Conservation (phyloP, 371 early-diverging fungal genomes). For the Zychaea mexicana region DNA sequence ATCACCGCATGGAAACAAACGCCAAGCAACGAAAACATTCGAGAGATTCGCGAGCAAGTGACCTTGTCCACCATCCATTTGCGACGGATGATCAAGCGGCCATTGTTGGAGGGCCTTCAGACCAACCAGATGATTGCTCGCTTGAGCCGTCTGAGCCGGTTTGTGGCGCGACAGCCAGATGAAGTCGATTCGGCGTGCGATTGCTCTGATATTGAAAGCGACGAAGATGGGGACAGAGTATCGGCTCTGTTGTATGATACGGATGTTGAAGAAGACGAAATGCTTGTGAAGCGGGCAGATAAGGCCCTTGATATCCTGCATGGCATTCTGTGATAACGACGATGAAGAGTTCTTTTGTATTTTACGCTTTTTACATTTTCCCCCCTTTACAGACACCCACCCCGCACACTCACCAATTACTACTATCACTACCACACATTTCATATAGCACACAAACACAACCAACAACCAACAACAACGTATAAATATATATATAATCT, state of each 20-base stretch:
- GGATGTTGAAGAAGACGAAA: slow-evolving; percentile 12
- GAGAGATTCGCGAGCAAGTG: slow-evolving; percentile 19
- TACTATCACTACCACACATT: too few relatives aligned
- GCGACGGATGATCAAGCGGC: slow-evolving; percentile 35
- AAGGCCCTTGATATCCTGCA: slow-evolving; percentile 40
- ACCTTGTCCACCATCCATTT: slow-evolving; percentile 17
- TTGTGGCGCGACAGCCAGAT: slow-evolving; percentile 26
- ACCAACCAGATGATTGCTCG: slow-evolving; percentile 29
- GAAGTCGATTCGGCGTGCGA: slow-evolving; percentile 39
- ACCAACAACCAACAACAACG: too few relatives aligned
- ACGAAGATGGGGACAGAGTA: slow-evolving; percentile 4
- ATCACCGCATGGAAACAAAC: slow-evolving; percentile 24
- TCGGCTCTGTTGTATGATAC: slow-evolving; percentile 2
- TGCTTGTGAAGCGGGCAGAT: slow-evolving; percentile 25
- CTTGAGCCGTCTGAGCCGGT: slow-evolving; percentile 27
- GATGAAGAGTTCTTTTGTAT: neutral
- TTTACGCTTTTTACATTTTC: neutral
- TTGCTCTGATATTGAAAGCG: slow-evolving; percentile 23
- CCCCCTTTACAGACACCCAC: neutral
- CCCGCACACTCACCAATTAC: too few relatives aligned
- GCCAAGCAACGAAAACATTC: neutral
- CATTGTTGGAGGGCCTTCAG: slow-evolving; percentile 12
- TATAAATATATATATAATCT: too few relatives aligned
- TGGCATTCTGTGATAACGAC: slow-evolving; percentile 23
- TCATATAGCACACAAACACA: neutral